Percentiles rank a stretch among this genome's conserved stretches.
Conservation (phyloP, 2,329 filamentous ascomycete genomes). For the Fusarium drepaniforme region DNA sequence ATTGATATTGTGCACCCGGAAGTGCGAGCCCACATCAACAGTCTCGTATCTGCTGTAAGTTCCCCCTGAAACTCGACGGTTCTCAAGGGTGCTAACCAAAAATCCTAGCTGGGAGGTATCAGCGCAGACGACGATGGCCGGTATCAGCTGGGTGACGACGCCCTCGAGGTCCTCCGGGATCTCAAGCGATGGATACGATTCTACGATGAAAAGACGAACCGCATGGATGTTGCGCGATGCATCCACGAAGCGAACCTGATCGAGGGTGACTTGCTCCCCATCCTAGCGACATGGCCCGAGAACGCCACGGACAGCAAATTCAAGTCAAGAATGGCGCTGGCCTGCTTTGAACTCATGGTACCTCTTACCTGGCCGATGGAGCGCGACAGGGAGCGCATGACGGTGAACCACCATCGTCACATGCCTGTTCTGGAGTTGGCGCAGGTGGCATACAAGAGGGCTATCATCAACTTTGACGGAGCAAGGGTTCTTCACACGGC, state of each 20-base stretch:
- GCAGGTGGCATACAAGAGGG: conserved; percentile 90
- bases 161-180: conserved; percentile 90
- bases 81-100: conserved; percentile 26
- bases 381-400: conserved; percentile 82
- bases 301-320: conserved; percentile 78
- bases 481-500: conserved; percentile 83
- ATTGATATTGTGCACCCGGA: conserved; percentile 85
- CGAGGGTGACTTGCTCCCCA: conserved; percentile 88
- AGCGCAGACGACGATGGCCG: conserved; percentile 82
- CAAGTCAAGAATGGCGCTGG: conserved; percentile 83
- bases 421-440: conserved; percentile 89
- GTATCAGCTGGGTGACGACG: conserved; percentile 94
- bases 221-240: conserved; percentile 94
- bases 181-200: conserved; percentile 95
- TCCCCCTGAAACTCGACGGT: background rate
- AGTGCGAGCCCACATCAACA: conserved; percentile 93
- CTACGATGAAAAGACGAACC: conserved; percentile 92
- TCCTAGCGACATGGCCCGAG: conserved; percentile 85
- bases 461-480: conserved; percentile 85
- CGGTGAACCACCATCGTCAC: conserved; percentile 92
- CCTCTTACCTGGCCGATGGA: conserved; percentile 96
- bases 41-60: conserved; percentile 90
- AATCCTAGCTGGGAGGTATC: conserved; percentile 82
- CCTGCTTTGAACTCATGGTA: conserved; percentile 90
- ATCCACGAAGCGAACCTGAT: conserved; percentile 94